phyloP scores from a whole-genome alignment of 23 red algal genomes.

The Gracilaria domingensis region DNA sequence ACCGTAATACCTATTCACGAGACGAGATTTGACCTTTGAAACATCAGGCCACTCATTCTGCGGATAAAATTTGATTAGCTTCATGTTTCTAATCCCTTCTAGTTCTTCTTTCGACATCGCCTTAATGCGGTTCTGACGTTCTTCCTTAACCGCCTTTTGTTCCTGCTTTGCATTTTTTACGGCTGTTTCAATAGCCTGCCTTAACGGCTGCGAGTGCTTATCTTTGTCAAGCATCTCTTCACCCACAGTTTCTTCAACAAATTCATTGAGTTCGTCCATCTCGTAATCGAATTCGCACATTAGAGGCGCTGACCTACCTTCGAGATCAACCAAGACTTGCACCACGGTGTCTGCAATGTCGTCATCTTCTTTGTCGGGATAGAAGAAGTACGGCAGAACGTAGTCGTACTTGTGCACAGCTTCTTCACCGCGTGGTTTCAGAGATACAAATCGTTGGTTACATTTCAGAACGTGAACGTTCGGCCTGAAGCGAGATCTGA shows the following conservation, averaged over 20 bases:
- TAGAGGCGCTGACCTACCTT: conserved; percentile 77
- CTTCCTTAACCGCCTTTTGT: conserved; percentile 69
- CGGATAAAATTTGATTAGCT: conserved; percentile 95
- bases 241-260: conserved; percentile 74
- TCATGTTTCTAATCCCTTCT: conserved; percentile 83
- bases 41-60: conserved; percentile 88
- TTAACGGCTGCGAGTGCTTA: conserved; percentile 62
- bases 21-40: conserved; percentile 75
- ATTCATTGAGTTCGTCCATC: conserved; percentile 94
- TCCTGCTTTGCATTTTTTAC: conserved; percentile 74
- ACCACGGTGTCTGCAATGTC: conserved; percentile 54
- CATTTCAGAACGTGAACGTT: conserved; percentile 90
- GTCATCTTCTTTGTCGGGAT: conserved; percentile 78
- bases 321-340: conserved; percentile 78
- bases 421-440: conserved; percentile 84
- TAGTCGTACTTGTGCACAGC: conserved; percentile 92
- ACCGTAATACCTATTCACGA: conserved; percentile 97
- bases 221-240: conserved; percentile 83
- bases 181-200: conserved; percentile 64
- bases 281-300: conserved; percentile 97
- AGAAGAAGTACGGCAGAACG: conserved; percentile 92
- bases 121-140: conserved; percentile 54
- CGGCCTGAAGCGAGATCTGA: conserved; percentile 29
- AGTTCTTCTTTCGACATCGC: conserved; percentile 72
- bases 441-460: conserved; percentile 77